These are phyloP conservation scores for Elsinoe arachidis DNA, from an alignment of 2,329 filamentous ascomycete species.

Conservation along the genomic window DNA sequence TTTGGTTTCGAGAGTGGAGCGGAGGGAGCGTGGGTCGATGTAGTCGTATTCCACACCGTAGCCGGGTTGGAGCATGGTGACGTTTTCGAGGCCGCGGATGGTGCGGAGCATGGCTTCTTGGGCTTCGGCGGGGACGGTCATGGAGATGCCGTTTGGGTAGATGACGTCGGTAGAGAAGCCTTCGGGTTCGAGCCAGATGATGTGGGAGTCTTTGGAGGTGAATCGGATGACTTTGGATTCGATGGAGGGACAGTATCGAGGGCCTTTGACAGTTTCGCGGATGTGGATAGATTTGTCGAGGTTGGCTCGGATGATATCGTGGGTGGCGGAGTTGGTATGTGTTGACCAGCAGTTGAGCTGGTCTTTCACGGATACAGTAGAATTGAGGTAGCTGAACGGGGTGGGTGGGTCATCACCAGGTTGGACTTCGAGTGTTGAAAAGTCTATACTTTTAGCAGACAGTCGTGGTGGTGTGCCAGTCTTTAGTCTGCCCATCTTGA, in stretches of 20 bases:
- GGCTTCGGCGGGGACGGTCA: slow-evolving; percentile 85
- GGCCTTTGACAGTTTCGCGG: slow-evolving; percentile 86
- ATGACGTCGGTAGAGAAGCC: slow-evolving; percentile 83
- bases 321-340: slow-evolving; percentile 73
- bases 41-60: slow-evolving; percentile 99
- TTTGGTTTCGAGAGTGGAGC: slow-evolving; percentile 89
- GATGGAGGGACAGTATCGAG: slow-evolving; percentile 88
- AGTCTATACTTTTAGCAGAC: slow-evolving; percentile 75
- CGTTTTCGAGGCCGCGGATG: slow-evolving; percentile 78
- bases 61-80: slow-evolving; percentile 84
- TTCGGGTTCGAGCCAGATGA: slow-evolving; percentile 96
- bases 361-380: slow-evolving; percentile 64
- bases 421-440: slow-evolving; percentile 60
- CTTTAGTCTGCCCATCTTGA: slow-evolving; percentile 82
- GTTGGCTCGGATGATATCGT: slow-evolving; percentile 77
- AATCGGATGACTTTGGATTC: slow-evolving; percentile 93
- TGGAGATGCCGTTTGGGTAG: slow-evolving; percentile 94
- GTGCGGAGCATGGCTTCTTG: slow-evolving; percentile 81
- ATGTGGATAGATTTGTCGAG: slow-evolving; percentile 97
- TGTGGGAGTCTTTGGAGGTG: slow-evolving; percentile 67
- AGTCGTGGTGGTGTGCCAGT: slow-evolving; percentile 90
- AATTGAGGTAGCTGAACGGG: slow-evolving; percentile 87
- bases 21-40: slow-evolving; percentile 81
- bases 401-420: slow-evolving; percentile 73
- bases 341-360: slow-evolving; percentile 84